phyloP scores from a whole-genome alignment of 805 yeast species.

The Yarrowia alimentaria region DNA sequence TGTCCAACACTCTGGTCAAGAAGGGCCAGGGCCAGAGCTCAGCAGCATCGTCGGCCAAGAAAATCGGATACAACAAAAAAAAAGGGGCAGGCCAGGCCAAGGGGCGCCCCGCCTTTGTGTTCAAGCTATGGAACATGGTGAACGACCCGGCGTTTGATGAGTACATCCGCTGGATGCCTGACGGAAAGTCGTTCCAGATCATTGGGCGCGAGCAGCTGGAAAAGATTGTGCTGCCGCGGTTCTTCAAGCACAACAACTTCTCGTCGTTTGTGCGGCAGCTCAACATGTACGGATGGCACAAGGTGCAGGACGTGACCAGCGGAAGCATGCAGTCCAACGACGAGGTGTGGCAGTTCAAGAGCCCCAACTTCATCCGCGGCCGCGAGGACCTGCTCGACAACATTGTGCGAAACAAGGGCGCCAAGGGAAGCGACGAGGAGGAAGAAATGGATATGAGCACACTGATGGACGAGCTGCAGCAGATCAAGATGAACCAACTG shows the following conservation, averaged over 20 bases:
- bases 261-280: slow-evolving; percentile 94
- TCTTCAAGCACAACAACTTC: slow-evolving; percentile 92
- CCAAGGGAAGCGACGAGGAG: slow-evolving; percentile 46
- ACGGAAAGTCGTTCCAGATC: slow-evolving; percentile 84
- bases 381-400: slow-evolving; percentile 82
- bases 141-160: slow-evolving; percentile 70
- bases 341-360: slow-evolving; percentile 86
- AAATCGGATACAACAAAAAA: slow-evolving; percentile 30
- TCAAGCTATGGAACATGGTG: slow-evolving; percentile 94
- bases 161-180: slow-evolving; percentile 78
- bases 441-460: slow-evolving; percentile 48
- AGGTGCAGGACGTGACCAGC: slow-evolving; percentile 84
- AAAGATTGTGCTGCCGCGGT: slow-evolving; percentile 79
- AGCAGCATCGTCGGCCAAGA: slow-evolving; percentile 20
- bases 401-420: slow-evolving; percentile 70
- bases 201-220: slow-evolving; percentile 80
- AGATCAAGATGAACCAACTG: slow-evolving; percentile 71
- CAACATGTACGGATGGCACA: slow-evolving; percentile 99
- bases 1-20: slow-evolving; percentile 27
- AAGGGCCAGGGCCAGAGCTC: slow-evolving; percentile 18
- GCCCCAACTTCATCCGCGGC: slow-evolving; percentile 72
- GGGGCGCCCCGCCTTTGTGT: slow-evolving; percentile 79
- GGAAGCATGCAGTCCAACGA: slow-evolving; percentile 57
- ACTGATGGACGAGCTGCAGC: slow-evolving; percentile 68
- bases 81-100: slow-evolving; percentile 34